These are phyloP conservation scores for Mortierella sp. DNA, from an alignment of 371 early-diverging fungal species.

Conservation along the genomic window DNA sequence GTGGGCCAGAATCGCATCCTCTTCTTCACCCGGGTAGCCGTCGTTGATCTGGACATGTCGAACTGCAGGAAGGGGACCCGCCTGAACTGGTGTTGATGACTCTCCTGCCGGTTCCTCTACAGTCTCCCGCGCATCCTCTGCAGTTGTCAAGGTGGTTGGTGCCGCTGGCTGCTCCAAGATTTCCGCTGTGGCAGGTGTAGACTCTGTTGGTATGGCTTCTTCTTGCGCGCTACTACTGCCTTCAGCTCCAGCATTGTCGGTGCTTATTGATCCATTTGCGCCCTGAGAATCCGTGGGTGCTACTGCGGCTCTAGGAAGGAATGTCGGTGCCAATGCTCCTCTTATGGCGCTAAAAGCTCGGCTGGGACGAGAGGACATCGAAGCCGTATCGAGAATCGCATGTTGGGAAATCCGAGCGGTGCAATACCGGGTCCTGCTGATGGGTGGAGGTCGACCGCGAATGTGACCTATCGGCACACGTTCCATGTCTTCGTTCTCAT, in stretches of 20 bases:
- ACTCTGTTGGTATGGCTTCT: background rate
- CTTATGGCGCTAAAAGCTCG: background rate
- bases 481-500: conserved; percentile 15
- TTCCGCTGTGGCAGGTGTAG: background rate
- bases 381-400: background rate
- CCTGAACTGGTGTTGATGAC: background rate
- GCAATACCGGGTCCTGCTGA: conserved; percentile 13
- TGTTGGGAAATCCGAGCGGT: background rate
- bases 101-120: background rate
- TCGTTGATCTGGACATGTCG: conserved; percentile 41
- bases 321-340: background rate
- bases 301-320: background rate
- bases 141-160: background rate
- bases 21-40: conserved; percentile 33
- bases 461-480: conserved; percentile 35
- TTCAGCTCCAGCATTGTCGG: background rate
- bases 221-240: background rate
- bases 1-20: conserved; percentile 20
- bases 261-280: background rate
- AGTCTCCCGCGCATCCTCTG: background rate
- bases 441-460: conserved; percentile 38
- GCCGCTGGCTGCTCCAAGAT: background rate
- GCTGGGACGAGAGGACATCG: background rate
- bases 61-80: conserved; percentile 19
- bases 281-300: background rate